Conservation (phyloP, 2,329 filamentous ascomycete genomes). For the Colletotrichum chrysophilum region DNA sequence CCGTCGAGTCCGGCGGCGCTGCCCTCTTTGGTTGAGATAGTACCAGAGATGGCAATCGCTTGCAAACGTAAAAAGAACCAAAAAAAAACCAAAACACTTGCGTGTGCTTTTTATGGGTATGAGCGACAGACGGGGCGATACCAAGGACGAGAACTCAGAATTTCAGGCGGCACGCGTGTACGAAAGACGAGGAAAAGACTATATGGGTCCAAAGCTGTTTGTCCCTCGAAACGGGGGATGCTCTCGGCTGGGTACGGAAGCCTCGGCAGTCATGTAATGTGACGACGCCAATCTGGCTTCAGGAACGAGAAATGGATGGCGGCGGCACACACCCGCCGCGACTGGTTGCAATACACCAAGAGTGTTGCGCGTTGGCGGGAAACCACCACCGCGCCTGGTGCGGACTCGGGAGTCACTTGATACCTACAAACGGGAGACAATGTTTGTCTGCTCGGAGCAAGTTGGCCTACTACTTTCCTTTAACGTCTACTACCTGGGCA, state of each 20-base stretch:
- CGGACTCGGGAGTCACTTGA: not conserved
- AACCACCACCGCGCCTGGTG: not conserved
- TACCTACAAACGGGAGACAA: not conserved
- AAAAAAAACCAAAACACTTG: not conserved
- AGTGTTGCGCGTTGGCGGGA: not conserved
- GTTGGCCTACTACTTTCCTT: not conserved
- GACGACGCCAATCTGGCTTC: not conserved
- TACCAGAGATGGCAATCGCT: not conserved
- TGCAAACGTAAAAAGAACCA: not conserved
- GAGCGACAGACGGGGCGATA: not conserved
- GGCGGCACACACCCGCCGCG: not conserved
- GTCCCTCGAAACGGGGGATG: not conserved
- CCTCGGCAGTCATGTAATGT: not conserved
- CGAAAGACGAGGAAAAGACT: not conserved
- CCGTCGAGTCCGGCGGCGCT: constrained; percentile 91
- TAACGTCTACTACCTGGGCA: not conserved
- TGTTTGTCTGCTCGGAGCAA: not conserved
- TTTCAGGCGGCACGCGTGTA: not conserved
- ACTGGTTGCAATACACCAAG: not conserved
- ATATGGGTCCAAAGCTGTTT: not conserved
- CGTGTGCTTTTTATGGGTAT: not conserved
- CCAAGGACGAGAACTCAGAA: not conserved
- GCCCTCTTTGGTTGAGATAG: constrained; percentile 51
- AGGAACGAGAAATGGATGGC: not conserved
- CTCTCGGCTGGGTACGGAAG: not conserved